Percentiles rank a stretch among this genome's conserved stretches.
phyloP scores from a whole-genome alignment of 257 asterid genomes.

The Nicotiana benthamiana region DNA sequence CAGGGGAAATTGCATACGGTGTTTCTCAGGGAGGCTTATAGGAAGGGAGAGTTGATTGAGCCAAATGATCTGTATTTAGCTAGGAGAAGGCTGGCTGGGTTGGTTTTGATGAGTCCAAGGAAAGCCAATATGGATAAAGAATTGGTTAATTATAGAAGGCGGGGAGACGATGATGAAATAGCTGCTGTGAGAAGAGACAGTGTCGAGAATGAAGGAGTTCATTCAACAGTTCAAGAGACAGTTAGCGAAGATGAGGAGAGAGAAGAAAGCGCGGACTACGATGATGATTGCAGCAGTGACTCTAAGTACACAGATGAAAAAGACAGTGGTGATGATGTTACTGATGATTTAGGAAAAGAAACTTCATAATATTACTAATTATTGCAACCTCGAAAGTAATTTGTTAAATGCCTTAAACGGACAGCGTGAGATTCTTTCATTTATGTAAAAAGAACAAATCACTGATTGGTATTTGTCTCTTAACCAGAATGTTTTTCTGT shows the following conservation, averaged over 20 bases:
- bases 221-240: conserved; percentile 8
- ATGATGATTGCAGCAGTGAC: conserved; percentile 14
- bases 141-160: conserved; percentile 42
- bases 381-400: too few relatives aligned
- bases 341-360: background rate
- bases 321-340: conserved; percentile 3
- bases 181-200: conserved; percentile 14
- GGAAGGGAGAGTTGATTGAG: conserved; percentile 70
- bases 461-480: too few relatives aligned
- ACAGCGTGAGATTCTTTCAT: too few relatives aligned
- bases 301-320: conserved; percentile 30
- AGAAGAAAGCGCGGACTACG: conserved; percentile 25
- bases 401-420: too few relatives aligned
- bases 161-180: conserved; percentile 28
- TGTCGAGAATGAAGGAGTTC: conserved; percentile 16
- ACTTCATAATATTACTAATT: too few relatives aligned
- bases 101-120: conserved; percentile 64
- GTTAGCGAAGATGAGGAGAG: conserved; percentile 6
- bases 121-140: conserved; percentile 43
- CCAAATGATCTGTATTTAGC: conserved; percentile 75
- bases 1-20: conserved; percentile 80
- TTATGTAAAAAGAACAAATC: too few relatives aligned
- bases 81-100: conserved; percentile 60
- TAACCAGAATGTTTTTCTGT: too few relatives aligned
- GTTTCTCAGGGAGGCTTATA: conserved; percentile 80